Evolutionary conservation across 306 rosid species (phyloP).

Genomic region (Pueraria montana): DNA sequence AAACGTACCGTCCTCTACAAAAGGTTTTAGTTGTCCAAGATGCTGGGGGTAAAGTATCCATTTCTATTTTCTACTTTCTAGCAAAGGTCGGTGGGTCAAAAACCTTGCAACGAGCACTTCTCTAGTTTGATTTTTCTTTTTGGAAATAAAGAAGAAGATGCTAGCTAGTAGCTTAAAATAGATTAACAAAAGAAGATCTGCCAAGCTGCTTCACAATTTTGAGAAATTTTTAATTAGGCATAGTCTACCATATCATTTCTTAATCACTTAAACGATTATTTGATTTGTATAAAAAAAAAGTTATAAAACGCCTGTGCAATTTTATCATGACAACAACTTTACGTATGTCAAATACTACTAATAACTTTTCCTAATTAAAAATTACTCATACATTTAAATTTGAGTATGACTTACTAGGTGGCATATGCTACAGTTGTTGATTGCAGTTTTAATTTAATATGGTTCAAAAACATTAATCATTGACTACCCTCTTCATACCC

Average conservation of each 20-base stretch:
- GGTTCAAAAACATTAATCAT: not conserved
- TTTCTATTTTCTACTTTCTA: constrained; percentile 3
- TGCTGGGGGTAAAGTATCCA: constrained; percentile 9
- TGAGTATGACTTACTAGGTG: not conserved
- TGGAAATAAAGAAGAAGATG: not conserved
- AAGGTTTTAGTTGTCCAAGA: constrained; percentile 33
- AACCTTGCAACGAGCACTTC: constrained; percentile 5
- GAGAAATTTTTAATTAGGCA: not conserved
- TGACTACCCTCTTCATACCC: not conserved
- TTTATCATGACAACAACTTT: not conserved
- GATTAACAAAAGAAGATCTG: not conserved
- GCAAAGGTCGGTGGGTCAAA: constrained; percentile 21
- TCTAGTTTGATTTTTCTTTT: not conserved
- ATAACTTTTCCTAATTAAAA: not conserved
- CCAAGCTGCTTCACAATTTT: not conserved
- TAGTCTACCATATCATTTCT: not conserved
- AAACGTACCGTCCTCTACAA: not conserved
- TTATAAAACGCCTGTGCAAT: not conserved
- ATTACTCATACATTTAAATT: not conserved
- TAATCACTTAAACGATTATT: not conserved
- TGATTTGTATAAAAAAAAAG: not conserved
- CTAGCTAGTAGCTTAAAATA: not conserved
- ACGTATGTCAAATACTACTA: not conserved
- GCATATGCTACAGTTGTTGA: not conserved
- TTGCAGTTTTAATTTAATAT: not conserved